Conservation (phyloP, 129 eudicot species). For the Flaveria sonorensis region DNA sequence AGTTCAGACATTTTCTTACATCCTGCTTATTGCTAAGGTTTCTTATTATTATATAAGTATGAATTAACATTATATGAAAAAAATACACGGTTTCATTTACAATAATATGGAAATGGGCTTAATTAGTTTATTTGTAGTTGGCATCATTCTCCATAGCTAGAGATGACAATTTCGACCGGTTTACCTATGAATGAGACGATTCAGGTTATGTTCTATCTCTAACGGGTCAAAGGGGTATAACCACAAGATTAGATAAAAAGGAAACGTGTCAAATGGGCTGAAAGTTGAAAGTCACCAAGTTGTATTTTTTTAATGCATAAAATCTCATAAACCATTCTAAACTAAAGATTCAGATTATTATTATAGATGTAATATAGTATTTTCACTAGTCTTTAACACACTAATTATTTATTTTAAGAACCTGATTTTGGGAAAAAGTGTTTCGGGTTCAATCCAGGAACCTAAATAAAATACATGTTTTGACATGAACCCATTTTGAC, state of each 20-base stretch:
- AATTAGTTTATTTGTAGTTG: neutral
- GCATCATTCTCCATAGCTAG: neutral
- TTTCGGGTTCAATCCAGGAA: neutral
- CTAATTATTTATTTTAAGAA: neutral
- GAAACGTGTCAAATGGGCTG: neutral
- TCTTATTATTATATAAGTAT: too few species aligned
- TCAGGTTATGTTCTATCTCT: neutral
- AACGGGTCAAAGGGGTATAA: neutral
- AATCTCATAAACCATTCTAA: neutral
- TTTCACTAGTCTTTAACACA: neutral
- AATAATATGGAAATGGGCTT: neutral
- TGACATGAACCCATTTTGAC: constrained; percentile 1
- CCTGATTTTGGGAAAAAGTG: neutral
- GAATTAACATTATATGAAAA: too few species aligned
- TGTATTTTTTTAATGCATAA: neutral
- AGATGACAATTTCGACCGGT: neutral
- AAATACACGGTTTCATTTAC: neutral
- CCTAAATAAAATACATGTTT: neutral
- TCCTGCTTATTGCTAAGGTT: too few species aligned
- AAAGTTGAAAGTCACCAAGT: neutral
- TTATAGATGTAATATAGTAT: neutral
- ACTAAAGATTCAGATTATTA: neutral
- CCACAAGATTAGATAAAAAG: neutral
- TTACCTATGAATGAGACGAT: neutral
- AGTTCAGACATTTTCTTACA: neutral